Evolutionary conservation across 2,329 filamentous ascomycete genomes (phyloP), one percentile per base, ranked within the genome.

Genomic region (Fusarium brachygibbosum): DNA sequence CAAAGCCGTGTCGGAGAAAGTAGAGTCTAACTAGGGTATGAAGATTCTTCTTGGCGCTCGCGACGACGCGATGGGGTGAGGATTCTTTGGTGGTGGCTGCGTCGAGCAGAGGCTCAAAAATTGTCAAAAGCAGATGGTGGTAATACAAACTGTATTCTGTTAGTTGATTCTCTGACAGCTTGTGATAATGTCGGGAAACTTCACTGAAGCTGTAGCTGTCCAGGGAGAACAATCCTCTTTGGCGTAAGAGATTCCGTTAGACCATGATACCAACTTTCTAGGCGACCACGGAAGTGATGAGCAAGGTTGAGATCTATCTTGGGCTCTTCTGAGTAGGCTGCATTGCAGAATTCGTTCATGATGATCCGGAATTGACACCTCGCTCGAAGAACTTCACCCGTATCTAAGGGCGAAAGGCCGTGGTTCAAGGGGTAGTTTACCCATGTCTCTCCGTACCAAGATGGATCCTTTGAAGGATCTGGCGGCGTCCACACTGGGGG

Each of bases 171-270:
- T 16, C 2, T 6, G 12, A 3, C 3, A 3, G 3, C 4, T 12
- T 38, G 6, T 7, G 23, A 9, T 44, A 6, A 32, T 25, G 13
- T 5, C 2, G 3, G 11, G 1, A 41, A 3, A 19, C 67, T 79
- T 71, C 64, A 81, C 79, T 81, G 79, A 37, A 80, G 56, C 29
- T 79, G 77, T 4, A 82, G 45, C 23, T 81, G 79, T 2, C 71
- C 74, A 7, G 80, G 79, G 17, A 79, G 64, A 0, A 74, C 77
- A 4, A 80, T 78, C 1, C 66, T 63, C 23, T 49, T 72, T 9
- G 80, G 70, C n/a, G 52, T 48, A 0, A 82, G 61, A 5, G 71
- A 63, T 6, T 34, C 46, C 3, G 77, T 74, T 7, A 81, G 53
- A 32, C 8, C 40, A 1, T 60, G 41, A 35, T 75, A 78, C 79